These are phyloP conservation scores for Talaromyces adpressus DNA, from an alignment of 495 filamentous ascomycete genomes.

Conservation along the genomic window DNA sequence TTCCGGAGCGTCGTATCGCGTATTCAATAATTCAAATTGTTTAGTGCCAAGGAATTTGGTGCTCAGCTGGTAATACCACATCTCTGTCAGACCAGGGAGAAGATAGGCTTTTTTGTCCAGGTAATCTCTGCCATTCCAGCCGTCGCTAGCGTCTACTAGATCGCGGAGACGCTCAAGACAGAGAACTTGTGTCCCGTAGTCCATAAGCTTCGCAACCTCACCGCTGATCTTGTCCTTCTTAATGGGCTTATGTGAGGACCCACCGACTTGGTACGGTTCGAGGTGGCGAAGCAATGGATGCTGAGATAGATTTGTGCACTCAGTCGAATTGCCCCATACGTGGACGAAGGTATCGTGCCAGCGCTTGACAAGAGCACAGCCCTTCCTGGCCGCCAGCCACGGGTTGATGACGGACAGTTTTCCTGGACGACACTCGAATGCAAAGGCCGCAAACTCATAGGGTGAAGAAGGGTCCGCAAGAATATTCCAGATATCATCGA, in stretches of 20 bases:
- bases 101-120: not conserved
- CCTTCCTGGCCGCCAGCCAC: not conserved
- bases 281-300: conserved; percentile 5
- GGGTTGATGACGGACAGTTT: not conserved
- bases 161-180: not conserved
- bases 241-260: not conserved
- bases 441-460: conserved; percentile 6
- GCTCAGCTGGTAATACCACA: not conserved
- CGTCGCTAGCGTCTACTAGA: not conserved
- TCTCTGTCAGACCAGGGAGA: not conserved
- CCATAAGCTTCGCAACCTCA: not conserved
- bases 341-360: not conserved
- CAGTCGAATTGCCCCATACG: conserved; percentile 1
- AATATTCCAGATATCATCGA: conserved; percentile 16
- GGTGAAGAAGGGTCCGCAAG: conserved; percentile 14
- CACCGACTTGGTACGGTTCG: not conserved
- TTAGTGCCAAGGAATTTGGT: not conserved
- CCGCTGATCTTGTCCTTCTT: not conserved
- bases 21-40: not conserved
- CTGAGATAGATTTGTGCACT: not conserved
- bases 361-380: not conserved
- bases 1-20: not conserved
- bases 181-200: not conserved
- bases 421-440: not conserved
- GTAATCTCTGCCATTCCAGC: not conserved